These are phyloP conservation scores for Malus hybrid DNA, from an alignment of 331 rosid genomes.

Conservation along the genomic window DNA sequence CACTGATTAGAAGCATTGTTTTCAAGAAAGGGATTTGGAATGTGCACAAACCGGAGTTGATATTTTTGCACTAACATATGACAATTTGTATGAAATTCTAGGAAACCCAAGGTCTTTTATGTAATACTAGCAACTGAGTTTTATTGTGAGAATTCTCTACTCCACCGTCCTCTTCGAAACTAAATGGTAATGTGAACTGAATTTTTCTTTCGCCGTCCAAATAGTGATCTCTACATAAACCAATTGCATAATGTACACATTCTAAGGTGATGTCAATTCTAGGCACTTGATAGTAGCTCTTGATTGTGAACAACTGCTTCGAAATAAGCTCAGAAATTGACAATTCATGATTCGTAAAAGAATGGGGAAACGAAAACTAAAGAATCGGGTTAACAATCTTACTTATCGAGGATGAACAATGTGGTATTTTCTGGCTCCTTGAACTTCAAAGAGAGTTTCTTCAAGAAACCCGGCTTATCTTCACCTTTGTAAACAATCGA, in stretches of 20 bases:
- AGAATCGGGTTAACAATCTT: slow-evolving; percentile 9
- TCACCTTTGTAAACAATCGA: slow-evolving; percentile 57
- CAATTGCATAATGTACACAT: background rate
- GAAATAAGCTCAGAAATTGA: background rate
- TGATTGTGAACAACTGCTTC: background rate
- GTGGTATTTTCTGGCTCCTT: slow-evolving; percentile 93
- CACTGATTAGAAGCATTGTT: background rate
- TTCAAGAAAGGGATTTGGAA: no score
- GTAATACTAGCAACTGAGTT: background rate
- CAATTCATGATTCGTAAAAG: background rate
- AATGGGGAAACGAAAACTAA: background rate
- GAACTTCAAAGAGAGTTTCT: slow-evolving; percentile 75
- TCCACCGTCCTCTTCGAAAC: background rate
- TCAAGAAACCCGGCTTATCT: slow-evolving; percentile 77
- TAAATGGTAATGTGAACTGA: background rate
- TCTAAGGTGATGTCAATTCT: background rate
- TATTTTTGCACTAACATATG: background rate
- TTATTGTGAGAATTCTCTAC: background rate
- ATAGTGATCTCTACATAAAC: background rate
- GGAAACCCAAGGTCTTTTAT: background rate
- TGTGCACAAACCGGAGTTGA: background rate
- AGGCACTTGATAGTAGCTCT: background rate
- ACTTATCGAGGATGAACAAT: slow-evolving; percentile 94
- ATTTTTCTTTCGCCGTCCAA: background rate
- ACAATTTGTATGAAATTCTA: background rate